Evolutionary conservation across 2,329 filamentous ascomycete species (phyloP).

Genomic region (Canariomyces notabilis): DNA sequence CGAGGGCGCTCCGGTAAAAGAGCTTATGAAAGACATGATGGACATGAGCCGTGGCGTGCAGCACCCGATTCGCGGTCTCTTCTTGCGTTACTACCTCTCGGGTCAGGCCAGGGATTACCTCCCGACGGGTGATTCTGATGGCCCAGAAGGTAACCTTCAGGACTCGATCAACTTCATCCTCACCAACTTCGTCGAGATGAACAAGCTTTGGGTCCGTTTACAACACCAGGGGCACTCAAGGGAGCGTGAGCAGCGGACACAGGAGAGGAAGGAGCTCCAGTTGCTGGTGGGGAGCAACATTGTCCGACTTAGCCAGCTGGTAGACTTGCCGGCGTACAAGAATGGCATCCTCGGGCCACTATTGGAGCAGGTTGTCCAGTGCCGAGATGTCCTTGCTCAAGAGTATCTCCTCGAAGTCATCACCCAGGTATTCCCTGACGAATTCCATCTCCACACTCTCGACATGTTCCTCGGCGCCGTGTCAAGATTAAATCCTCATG

Average conservation of each 20-base stretch:
- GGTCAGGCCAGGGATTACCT: constrained; percentile 89
- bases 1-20: constrained; percentile 95
- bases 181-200: constrained; percentile 99
- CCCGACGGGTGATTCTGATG: constrained; percentile 76
- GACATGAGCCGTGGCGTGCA: constrained; percentile 99
- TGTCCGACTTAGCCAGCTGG: constrained; percentile 88
- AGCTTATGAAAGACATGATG: constrained; percentile 99
- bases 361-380: constrained; percentile 95
- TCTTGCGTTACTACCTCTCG: constrained; percentile 91
- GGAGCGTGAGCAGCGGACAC: constrained; percentile 87
- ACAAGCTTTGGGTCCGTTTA: constrained; percentile 96
- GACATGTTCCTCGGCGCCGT: constrained; percentile 94
- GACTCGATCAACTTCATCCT: constrained; percentile 97
- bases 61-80: constrained; percentile 90
- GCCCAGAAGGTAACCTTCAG: constrained; percentile 89
- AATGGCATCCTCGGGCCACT: constrained; percentile 81
- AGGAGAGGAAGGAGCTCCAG: constrained; percentile 92
- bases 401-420: constrained; percentile 98
- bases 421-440: constrained; percentile 97
- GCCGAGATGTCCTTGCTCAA: constrained; percentile 91
- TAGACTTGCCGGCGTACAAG: constrained; percentile 93
- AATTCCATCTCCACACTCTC: constrained; percentile 94
- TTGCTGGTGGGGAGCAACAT: constrained; percentile 94
- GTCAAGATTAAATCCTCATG: constrained; percentile 86
- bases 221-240: constrained; percentile 97